Conservation (phyloP, 2,329 filamentous ascomycete species). For the Hypoxylon sp. region DNA sequence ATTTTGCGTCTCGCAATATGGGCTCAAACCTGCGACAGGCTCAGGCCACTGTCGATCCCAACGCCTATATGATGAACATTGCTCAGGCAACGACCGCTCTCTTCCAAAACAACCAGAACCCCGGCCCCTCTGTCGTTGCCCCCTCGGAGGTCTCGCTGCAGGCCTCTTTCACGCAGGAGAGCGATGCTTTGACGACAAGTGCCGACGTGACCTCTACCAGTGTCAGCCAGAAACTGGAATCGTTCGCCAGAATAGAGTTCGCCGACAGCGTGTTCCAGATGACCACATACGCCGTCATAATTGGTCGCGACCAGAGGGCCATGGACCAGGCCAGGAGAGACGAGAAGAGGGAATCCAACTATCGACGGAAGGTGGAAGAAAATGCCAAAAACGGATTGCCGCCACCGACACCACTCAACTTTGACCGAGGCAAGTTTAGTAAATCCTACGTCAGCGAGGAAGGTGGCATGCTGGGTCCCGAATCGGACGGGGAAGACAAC, state of each 20-base stretch:
- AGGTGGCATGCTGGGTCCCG: constrained; percentile 72
- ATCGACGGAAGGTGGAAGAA: constrained; percentile 55
- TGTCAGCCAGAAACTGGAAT: constrained; percentile 57
- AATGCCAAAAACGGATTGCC: constrained; percentile 59
- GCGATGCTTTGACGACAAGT: constrained; percentile 42
- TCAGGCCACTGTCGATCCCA: constrained; percentile 45
- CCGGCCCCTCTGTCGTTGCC: constrained; percentile 42
- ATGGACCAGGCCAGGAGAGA: constrained; percentile 62
- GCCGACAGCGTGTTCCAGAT: constrained; percentile 80
- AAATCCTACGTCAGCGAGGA: constrained; percentile 74
- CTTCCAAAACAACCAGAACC: constrained; percentile 31
- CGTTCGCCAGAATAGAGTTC: constrained; percentile 71
- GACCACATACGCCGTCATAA: constrained; percentile 75
- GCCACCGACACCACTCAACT: constrained; percentile 58
- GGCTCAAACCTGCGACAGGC: constrained; percentile 34
- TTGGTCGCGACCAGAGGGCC: constrained; percentile 74
- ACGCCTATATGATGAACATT: constrained; percentile 44
- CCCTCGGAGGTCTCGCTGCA: constrained; percentile 47
- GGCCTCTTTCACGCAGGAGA: constrained; percentile 44
- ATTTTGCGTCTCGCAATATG: constrained; percentile 37
- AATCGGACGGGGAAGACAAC: constrained; percentile 63
- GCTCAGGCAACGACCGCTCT: constrained; percentile 37
- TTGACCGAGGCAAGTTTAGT: constrained; percentile 63
- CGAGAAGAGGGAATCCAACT: constrained; percentile 56
- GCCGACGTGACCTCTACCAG: constrained; percentile 48